These are phyloP conservation scores for Talaromyces stipitatus DNA, from an alignment of 495 filamentous ascomycete species.

Conservation along the genomic window DNA sequence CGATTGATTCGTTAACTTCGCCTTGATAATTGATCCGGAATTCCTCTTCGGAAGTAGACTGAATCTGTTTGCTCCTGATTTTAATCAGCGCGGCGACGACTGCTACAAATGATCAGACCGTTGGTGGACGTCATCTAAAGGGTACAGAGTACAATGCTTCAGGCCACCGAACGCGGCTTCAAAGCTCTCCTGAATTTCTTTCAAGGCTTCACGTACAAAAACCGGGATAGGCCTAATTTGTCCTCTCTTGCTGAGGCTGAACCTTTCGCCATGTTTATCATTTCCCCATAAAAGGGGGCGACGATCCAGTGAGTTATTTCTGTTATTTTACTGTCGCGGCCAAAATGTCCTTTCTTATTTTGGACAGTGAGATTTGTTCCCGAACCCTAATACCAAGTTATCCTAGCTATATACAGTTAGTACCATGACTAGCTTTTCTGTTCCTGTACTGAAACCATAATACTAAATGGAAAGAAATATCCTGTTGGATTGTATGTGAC, in stretches of 20 bases:
- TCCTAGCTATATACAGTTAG: too few relatives aligned
- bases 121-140: not conserved
- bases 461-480: too few relatives aligned
- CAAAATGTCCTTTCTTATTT: too few relatives aligned
- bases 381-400: too few relatives aligned
- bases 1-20: conserved; percentile 4
- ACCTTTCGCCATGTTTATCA: not conserved
- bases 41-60: conserved; percentile 2
- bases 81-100: not conserved
- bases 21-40: conserved; percentile 7
- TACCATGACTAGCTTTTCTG: too few relatives aligned
- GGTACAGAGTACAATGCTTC: not conserved
- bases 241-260: not conserved
- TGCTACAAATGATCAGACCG: not conserved
- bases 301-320: not conserved
- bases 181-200: not conserved
- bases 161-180: not conserved
- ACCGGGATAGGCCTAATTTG: not conserved
- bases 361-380: too few relatives aligned
- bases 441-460: too few relatives aligned
- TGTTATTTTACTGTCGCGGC: conserved; percentile 3
- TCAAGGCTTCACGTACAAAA: not conserved
- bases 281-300: not conserved
- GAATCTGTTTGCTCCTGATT: not conserved
- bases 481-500: too few relatives aligned